Conservation (phyloP, 768 basidiomycete genomes). For the Tricholoma sp. region DNA sequence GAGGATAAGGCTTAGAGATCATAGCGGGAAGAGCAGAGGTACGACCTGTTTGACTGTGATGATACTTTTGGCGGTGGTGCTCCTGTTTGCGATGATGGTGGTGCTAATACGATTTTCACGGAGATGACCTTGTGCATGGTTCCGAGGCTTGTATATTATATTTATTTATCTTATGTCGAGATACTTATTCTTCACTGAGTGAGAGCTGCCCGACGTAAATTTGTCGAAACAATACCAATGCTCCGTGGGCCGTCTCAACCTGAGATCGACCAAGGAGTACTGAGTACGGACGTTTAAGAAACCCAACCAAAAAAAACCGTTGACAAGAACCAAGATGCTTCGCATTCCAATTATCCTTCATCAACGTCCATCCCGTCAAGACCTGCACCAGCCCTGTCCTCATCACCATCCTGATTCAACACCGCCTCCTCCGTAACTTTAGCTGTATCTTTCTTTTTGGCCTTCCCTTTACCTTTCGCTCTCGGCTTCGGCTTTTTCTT, state of each 20-base stretch:
- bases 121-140: background rate
- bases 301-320: too few species aligned
- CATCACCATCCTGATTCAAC: background rate
- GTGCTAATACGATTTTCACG: slow-evolving; percentile 55
- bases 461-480: slow-evolving; percentile 6
- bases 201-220: too few species aligned
- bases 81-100: slow-evolving; percentile 71
- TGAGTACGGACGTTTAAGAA: too few species aligned
- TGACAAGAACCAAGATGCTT: background rate
- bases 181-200: too few species aligned
- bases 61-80: slow-evolving; percentile 58
- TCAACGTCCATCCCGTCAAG: slow-evolving; percentile 4
- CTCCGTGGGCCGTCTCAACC: too few species aligned
- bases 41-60: slow-evolving; percentile 72
- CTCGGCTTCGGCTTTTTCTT: background rate
- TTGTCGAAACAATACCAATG: too few species aligned
- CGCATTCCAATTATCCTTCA: background rate
- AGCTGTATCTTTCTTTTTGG: background rate
- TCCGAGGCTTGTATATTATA: too few species aligned
- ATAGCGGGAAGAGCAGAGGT: slow-evolving; percentile 56
- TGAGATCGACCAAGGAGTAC: too few species aligned
- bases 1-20: slow-evolving; percentile 53
- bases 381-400: background rate
- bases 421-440: background rate
- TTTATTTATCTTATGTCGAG: too few species aligned